Evolutionary conservation across 331 rosid genomes (phyloP).

Genomic region (Acacia concinna): DNA sequence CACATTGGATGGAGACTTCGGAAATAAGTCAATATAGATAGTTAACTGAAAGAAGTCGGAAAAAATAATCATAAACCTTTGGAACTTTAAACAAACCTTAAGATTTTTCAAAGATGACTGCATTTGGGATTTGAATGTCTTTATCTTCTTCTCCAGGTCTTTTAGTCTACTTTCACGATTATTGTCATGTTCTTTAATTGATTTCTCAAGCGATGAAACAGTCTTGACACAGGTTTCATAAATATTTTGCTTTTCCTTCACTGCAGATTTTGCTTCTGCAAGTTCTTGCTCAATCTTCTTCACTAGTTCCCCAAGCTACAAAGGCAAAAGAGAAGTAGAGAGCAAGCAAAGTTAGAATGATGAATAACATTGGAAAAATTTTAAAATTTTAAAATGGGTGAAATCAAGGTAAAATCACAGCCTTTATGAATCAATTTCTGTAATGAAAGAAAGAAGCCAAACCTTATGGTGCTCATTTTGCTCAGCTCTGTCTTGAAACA

Average conservation of each 20-base stretch:
- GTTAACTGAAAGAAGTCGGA: conserved; percentile 15
- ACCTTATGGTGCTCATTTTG: conserved; percentile 99
- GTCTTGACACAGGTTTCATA: conserved; percentile 62
- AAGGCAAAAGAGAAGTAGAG: conserved; percentile 20
- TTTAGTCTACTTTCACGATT: conserved; percentile 80
- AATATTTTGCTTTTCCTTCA: conserved; percentile 59
- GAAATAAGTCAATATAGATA: conserved; percentile 16
- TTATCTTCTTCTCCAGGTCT: conserved; percentile 80
- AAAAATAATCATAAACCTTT: not conserved
- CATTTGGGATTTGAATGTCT: conserved; percentile 66
- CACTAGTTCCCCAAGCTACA: conserved; percentile 87
- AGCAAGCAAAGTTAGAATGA: conserved; percentile 20
- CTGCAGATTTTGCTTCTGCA: conserved; percentile 69
- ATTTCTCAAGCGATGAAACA: conserved; percentile 75
- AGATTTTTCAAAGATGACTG: conserved; percentile 84
- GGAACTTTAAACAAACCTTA: conserved; percentile 54
- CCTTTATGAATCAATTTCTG: conserved; percentile 3
- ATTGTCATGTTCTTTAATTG: conserved; percentile 81
- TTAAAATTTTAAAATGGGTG: not conserved
- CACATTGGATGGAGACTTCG: not conserved
- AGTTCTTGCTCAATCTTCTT: conserved; percentile 89
- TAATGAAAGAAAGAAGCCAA: conserved; percentile 25
- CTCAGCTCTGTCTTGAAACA: conserved; percentile 88
- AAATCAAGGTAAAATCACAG: conserved; percentile 10
- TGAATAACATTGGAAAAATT: conserved; percentile 15